Base-by-base conservation (phyloP, 2,329 filamentous ascomycete species). In the Myriosclerotinia scirpicola region DNA sequence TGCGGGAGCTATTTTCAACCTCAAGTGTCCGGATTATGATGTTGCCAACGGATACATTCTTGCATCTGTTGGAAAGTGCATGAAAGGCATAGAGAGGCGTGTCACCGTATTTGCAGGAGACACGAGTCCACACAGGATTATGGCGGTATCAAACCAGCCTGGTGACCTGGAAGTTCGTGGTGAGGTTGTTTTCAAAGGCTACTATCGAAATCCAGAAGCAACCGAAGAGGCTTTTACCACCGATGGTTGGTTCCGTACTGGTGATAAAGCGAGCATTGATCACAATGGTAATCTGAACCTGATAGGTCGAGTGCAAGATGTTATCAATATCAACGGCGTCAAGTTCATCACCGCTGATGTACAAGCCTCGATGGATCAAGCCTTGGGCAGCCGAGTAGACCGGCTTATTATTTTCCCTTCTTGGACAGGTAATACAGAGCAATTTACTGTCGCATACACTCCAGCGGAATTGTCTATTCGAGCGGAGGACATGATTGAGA, bases 141-240 rank as follows among this genome's bases (percentile, higher is more conserved):
- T n/a, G 52, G 65, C 14, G 65, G 67, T 11, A 40, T 63, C 22
- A 22, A 69, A 66, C 11, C 62, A 71, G 22, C 86, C 82, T 1
- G 74, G 73, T 12, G 58, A 71, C 7, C 64, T 76, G 0, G 55
- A 73, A 44, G 36, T 75, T 1, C 17, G 17, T 40, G 87, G 83
- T 0, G 81, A 82, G 0, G 85, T 87, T 54, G 79, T 91, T 11
- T 90, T 90, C 80, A 82, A 84, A 66, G 82, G 75, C 0, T 81
- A 81, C 64, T 75, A 76, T 66, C 75, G 77, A 34, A 77, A 80
- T 46, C 62, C 70, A 0, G 38, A 81, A n/a, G 86, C 85, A 1
- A 90, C 87, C 0, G 73, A 71, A 17, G 82, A 86, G 40, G 84
- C 84, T 0, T 80, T 88, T 63, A 86, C 83, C 0, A 77, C 81